These are phyloP conservation scores for Annulohypoxylon nitens DNA, from an alignment of 495 filamentous ascomycete species.

Conservation along the genomic window DNA sequence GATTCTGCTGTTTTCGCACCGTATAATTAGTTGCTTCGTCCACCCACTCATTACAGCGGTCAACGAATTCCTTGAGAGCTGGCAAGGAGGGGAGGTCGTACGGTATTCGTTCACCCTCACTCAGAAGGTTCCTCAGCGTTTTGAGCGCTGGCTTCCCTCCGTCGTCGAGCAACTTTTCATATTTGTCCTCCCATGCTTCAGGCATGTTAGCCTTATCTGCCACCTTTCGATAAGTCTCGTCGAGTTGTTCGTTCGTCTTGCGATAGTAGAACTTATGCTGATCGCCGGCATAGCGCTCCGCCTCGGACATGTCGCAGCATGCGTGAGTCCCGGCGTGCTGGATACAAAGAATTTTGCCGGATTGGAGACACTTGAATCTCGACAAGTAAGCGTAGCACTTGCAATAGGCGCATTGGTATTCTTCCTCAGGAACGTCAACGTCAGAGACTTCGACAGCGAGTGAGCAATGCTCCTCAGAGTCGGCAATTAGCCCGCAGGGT, in stretches of 20 bases:
- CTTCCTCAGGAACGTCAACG: constrained; percentile 85
- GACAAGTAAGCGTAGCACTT: constrained; percentile 94
- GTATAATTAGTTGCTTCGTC: constrained; percentile 98
- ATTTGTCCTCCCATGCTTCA: constrained; percentile 91
- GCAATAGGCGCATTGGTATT: constrained; percentile 91
- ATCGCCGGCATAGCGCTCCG: constrained; percentile 70
- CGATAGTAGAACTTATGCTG: constrained; percentile 80
- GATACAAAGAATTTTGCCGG: constrained; percentile 82
- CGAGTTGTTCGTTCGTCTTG: constrained; percentile 77
- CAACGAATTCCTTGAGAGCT: constrained; percentile 87
- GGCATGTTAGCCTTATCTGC: constrained; percentile 88
- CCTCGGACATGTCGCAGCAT: constrained; percentile 77
- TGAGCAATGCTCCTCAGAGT: constrained; percentile 56
- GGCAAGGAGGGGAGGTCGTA: constrained; percentile 89
- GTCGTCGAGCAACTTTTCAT: constrained; percentile 84
- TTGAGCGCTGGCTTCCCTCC: constrained; percentile 88
- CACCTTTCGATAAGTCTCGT: constrained; percentile 76
- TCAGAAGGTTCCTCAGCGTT: constrained; percentile 82
- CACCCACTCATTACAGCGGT: constrained; percentile 96
- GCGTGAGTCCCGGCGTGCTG: constrained; percentile 80
- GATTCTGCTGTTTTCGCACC: constrained; percentile 97
- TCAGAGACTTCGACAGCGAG: constrained; percentile 68
- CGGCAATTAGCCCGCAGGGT: constrained; percentile 59
- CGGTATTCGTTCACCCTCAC: constrained; percentile 97
- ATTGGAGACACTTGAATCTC: constrained; percentile 83